Evolutionary conservation across 1,284 basidiomycete genomes (phyloP).

Genomic region (Ustilago xerochloae): DNA sequence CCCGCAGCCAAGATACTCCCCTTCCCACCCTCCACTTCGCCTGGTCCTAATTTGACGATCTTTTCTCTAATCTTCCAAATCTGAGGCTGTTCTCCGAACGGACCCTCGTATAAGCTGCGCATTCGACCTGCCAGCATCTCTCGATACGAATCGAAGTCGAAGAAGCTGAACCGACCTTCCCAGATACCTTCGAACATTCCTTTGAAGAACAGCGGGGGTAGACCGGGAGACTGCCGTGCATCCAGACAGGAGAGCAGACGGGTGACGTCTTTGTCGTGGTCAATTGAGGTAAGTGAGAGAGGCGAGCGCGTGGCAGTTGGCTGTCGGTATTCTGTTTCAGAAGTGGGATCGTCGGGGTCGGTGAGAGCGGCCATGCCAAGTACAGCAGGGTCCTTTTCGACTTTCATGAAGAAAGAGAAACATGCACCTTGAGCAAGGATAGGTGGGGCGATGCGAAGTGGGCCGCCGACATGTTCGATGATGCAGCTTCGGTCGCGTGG

Average conservation of each 20-base stretch:
- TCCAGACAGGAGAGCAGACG: constrained; percentile 60
- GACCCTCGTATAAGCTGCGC: constrained; percentile 71
- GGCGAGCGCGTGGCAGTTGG: constrained; percentile 34
- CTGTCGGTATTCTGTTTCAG: constrained; percentile 21
- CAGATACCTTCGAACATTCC: constrained; percentile 71
- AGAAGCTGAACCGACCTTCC: constrained; percentile 73
- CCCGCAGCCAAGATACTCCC: constrained; percentile 45
- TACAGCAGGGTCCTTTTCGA: constrained; percentile 67
- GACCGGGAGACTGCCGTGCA: constrained; percentile 68
- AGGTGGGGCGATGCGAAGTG: constrained; percentile 61
- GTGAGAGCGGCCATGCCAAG: constrained; percentile 42
- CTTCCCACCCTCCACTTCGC: constrained; percentile 31
- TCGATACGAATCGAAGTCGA: constrained; percentile 73
- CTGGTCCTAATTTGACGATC: constrained; percentile 64
- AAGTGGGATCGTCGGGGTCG: constrained; percentile 22
- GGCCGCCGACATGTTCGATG: constrained; percentile 69
- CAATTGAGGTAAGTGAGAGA: constrained; percentile 42
- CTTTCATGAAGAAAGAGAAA: constrained; percentile 68
- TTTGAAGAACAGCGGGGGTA: constrained; percentile 68
- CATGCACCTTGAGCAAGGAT: constrained; percentile 67
- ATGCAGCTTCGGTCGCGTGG: constrained; percentile 67
- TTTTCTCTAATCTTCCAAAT: constrained; percentile 73
- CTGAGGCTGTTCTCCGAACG: constrained; percentile 73
- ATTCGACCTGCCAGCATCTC: constrained; percentile 71
- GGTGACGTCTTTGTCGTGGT: constrained; percentile 57